Evolutionary conservation across 2,329 filamentous ascomycete species (phyloP), one percentile per base, ranked within the genome.

Genomic region (Xylariomycetidae sp.): DNA sequence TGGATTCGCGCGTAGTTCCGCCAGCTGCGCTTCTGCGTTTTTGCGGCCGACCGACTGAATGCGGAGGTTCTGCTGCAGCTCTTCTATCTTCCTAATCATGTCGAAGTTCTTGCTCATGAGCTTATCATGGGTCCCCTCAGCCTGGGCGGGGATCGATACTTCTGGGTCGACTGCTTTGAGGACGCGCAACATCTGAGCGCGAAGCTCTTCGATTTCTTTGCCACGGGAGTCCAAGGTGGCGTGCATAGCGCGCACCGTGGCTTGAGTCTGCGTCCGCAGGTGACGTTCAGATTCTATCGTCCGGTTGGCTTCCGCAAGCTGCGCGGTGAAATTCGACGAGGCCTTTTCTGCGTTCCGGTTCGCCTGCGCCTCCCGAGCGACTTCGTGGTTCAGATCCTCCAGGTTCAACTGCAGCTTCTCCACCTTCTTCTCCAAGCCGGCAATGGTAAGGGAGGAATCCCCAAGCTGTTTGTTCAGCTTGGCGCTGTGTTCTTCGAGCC

Each of bases 361-460:
- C 14, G 80, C 79, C 64, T 95, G 93, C 53, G 89, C 86, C 60
- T 95, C 90, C 19, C 88, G 76, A 31, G 85, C 84, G 34, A 95
- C 74, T 58, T 96, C 88, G 49, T 96, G 90, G 47, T 87, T 94
- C 22, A 95, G 68, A 56, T 98, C 90, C 56, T 98, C 90, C 7
- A 96, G 63, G 50, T 75, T 88, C 25, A 96, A 72, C 32, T 88
- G 77, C 18, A 96, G 70, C 60, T 95, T 95, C 61, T 96, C 90
- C 32, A 92, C 84, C 58, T 92, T 87, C 67, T 96, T 96, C 57
- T 95, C 88, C 6, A 95, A 64, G 1, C 85, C 84, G 0, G 84
- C 84, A 44, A 94, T 79, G 5, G 79, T 79, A 16, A 95, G 61
- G 49, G 95, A 90, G 5, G 85, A 73, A 46, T 95, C 89, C 36